Evolutionary conservation across 495 filamentous ascomycete species (phyloP), one percentile per base, ranked within the genome.

Genomic region (Penicillium angulare): DNA sequence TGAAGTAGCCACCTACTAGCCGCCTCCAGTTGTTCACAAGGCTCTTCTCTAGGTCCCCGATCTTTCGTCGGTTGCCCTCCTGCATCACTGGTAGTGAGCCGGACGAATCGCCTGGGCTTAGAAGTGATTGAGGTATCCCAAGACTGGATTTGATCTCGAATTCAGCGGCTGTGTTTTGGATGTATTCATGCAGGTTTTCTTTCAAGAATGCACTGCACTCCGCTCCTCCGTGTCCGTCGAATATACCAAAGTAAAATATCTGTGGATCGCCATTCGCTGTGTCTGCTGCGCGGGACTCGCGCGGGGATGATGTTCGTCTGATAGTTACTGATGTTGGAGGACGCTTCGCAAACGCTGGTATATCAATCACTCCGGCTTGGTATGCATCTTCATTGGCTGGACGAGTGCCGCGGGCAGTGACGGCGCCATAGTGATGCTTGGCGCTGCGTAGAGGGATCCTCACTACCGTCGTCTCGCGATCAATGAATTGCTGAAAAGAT

Each of bases 181-280:
- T 83, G 61, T 95, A 95, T 15, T 84, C 81, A 66, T 97, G 93
- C 51, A 98, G 77, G 44, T 85, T 76, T 41, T 96, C 87, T 50
- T 86, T 83, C 43, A 97, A 69, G 54, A 95, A 97, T 15, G 82
- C 81, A 63, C 88, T 92, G 63, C 93, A 97, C 59, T 97, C 89
- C 26, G 74, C 79, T 15, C 93, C 93, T 17, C 93, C 93, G 74
- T 98, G 93, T 17, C 93, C 93, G 72, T 98, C 93, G 60, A 97
- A 98, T 0, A 97, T 85, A 2, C 81, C 90, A 70, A 95, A 98
- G 66, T 97, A 98, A 68, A 98, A 98, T 6, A 97, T 87, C 61
- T 96, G 91, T 7, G 91, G 91, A 65, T 96, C 91, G 7, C 90
- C 91, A 55, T 82, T 87, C 3, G 87, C 81, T 40, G 83, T 86